These are phyloP conservation scores for Fomitopsis pinicola DNA, from an alignment of 1,284 basidiomycete species.

Conservation along the genomic window DNA sequence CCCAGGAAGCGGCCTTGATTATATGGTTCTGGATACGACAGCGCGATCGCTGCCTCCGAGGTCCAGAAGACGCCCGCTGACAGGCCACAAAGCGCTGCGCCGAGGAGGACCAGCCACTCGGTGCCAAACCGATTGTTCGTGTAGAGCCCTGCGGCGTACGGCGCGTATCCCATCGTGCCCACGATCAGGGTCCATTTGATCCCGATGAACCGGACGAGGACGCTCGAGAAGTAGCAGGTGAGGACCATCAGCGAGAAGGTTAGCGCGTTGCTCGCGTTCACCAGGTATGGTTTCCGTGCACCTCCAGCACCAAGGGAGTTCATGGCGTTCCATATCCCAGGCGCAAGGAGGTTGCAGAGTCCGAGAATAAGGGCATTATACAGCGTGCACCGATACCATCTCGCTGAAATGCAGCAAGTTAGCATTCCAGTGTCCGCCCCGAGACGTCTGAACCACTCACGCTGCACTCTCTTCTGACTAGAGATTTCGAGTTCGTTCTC, in stretches of 20 bases:
- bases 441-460: neutral
- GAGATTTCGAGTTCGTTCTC: neutral
- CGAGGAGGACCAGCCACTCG: neutral
- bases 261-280: neutral
- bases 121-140: neutral
- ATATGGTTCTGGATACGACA: neutral
- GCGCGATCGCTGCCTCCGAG: neutral
- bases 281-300: neutral
- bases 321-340: neutral
- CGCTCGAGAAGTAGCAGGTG: neutral
- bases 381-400: neutral
- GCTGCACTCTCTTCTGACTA: neutral
- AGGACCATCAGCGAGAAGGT: neutral
- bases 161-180: neutral
- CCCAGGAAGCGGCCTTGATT: neutral
- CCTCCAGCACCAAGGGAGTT: neutral
- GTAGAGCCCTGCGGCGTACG: neutral
- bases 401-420: neutral
- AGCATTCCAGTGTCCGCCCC: neutral
- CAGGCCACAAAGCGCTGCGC: neutral
- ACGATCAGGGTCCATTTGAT: neutral
- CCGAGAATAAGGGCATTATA: neutral
- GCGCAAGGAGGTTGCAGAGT: neutral
- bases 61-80: neutral
- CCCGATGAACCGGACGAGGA: neutral